Percentiles rank a stretch among this genome's conserved stretches.
phyloP scores from a whole-genome alignment of 2,329 filamentous ascomycete genomes.

The Cladosporium cucumerinum region DNA sequence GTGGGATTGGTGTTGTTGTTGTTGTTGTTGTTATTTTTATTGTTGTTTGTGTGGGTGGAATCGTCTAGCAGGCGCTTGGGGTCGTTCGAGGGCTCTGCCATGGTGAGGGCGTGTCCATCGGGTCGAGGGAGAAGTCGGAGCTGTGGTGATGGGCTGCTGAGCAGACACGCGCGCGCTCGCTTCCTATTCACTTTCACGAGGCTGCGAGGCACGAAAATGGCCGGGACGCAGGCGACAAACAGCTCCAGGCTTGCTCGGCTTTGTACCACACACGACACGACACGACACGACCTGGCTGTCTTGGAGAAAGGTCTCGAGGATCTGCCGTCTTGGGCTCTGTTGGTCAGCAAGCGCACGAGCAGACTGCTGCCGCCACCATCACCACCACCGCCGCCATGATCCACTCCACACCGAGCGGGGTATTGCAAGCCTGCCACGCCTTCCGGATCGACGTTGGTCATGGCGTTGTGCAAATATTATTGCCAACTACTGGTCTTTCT shows the following conservation, averaged over 20 bases:
- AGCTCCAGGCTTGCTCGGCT: neutral
- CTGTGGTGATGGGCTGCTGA: neutral
- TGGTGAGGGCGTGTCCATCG: neutral
- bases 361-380: neutral
- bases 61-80: slow-evolving; percentile 4
- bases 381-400: too few species aligned
- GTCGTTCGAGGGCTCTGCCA: neutral
- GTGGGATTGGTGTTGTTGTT: neutral
- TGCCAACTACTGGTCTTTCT: neutral
- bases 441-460: neutral
- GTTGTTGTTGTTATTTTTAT: too few species aligned
- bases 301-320: neutral
- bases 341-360: neutral
- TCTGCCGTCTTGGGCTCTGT: neutral
- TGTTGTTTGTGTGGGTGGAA: neutral
- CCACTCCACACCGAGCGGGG: neutral
- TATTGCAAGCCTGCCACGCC: neutral
- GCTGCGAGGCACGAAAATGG: neutral
- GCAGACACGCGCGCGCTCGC: too few species aligned
- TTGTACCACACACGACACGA: too few species aligned
- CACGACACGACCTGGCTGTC: neutral
- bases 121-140: neutral
- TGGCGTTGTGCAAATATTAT: neutral
- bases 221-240: neutral
- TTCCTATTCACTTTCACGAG: neutral